Evolutionary conservation across 2,329 filamentous ascomycete species (phyloP), one percentile per base, ranked within the genome.

Genomic region (Phialophora macrospora): DNA sequence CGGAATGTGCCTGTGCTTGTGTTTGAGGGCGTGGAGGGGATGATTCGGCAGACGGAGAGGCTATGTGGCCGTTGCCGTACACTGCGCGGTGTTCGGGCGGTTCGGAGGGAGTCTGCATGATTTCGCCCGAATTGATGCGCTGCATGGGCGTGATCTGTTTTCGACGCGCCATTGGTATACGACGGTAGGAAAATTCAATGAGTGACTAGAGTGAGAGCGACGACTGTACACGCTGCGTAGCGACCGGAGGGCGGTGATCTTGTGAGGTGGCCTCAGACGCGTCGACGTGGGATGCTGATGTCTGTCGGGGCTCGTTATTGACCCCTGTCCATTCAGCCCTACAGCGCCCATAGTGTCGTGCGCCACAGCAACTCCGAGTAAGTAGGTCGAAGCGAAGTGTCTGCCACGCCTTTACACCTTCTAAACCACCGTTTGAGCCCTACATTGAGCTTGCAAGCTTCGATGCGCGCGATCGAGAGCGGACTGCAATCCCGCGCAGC

Each of bases 61-160:
- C 57, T 14, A 68, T 66, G 71, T 72, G 62, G 58, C 76, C 77
- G 73, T 80, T 80, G 38, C 65, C 48, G 26, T 75, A 67, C 41
- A 74, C 71, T 24, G 62, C 67, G 32, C 66, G 67, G n/a, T 70
- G 65, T 22, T 76, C 71, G 51, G 76, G 70, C 41, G 74, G 69
- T 58, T 79, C 73, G 72, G 73, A 71, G 55, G 71, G 73, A 60
- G 67, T 70, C 62, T 77, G 76, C 75, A 87, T 85, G 75, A 87
- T 86, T 74, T 91, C 88, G 28, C 87, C 89, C 7, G 89, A 91
- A 2, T 86, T 80, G 70, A 87, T 84, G 75, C 89, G 87, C 76
- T 87, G 85, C 64, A 89, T 78, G 9, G 90, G 88, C 56, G 80
- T 81, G 46, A 84, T 80, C 78, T 91, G 88, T 78, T 93, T 92